These are phyloP conservation scores for Apostasia shenzhenica DNA, from an alignment of 106 monocot genomes.

Conservation along the genomic window DNA sequence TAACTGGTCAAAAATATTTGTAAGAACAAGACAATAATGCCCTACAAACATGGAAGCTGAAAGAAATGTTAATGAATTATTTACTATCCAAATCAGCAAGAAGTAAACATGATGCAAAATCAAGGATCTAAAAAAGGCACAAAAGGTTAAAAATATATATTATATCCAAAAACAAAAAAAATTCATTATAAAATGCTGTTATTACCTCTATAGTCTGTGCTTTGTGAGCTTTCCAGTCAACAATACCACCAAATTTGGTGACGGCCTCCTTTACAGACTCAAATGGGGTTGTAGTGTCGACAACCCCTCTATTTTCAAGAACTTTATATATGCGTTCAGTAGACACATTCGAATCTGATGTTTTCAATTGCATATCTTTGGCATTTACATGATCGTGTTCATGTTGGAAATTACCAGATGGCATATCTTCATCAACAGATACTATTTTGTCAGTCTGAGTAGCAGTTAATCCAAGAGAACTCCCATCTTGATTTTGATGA, in stretches of 20 bases:
- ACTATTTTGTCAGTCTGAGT: slow-evolving; percentile 1
- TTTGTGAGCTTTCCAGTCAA: slow-evolving; percentile 72
- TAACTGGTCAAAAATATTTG: no score
- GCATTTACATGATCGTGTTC: slow-evolving; percentile 2
- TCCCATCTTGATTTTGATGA: background rate
- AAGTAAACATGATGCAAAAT: no score
- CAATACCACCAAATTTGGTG: slow-evolving; percentile 48
- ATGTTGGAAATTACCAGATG: background rate
- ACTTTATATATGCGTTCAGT: slow-evolving; percentile 12
- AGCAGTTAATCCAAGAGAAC: background rate
- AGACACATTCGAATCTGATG: slow-evolving; percentile 6
- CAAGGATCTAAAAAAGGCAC: no score
- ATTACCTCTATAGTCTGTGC: slow-evolving; percentile 43
- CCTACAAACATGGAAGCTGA: no score
- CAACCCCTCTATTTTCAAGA: slow-evolving; percentile 21
- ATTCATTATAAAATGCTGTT: background rate
- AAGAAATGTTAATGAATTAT: no score
- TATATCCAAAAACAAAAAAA: background rate
- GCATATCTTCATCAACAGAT: background rate
- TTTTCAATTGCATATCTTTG: slow-evolving; percentile 9
- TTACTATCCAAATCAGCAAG: no score
- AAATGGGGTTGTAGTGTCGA: slow-evolving; percentile 64
- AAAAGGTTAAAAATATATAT: no score
- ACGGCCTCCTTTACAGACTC: slow-evolving; percentile 66
- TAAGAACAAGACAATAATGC: no score